Conservation (phyloP, 352 stramenopile genomes). For the Globisporangium yorkense region DNA sequence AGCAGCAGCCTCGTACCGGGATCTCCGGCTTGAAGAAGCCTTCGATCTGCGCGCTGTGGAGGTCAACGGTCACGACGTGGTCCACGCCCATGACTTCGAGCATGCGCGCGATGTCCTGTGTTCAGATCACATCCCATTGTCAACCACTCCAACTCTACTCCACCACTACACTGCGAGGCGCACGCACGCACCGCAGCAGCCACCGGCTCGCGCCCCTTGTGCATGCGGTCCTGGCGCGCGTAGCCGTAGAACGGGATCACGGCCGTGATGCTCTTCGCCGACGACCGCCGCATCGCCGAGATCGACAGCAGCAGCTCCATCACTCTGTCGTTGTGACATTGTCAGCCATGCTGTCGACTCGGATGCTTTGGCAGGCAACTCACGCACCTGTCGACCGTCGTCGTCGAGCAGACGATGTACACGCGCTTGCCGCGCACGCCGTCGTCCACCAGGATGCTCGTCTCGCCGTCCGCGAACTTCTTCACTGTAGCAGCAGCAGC, state of each 20-base stretch:
- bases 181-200: constrained; percentile 46
- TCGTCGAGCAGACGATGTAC: constrained; percentile 86
- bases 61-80: constrained; percentile 82
- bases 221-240: constrained; percentile 79
- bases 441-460: constrained; percentile 66
- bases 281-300: constrained; percentile 75
- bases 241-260: constrained; percentile 89
- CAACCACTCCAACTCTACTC: background rate
- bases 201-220: constrained; percentile 77
- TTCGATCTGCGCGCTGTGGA: constrained; percentile 87
- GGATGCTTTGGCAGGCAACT: no score
- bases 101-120: constrained; percentile 78
- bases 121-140: background rate
- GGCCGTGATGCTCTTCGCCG: constrained; percentile 81
- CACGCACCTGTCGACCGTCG: constrained; percentile 71
- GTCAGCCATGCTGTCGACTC: no score
- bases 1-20: constrained; percentile 24
- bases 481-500: constrained; percentile 26
- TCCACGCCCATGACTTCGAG: constrained; percentile 88
- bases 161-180: background rate
- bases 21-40: constrained; percentile 86
- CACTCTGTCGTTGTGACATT: constrained; percentile 23
- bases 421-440: constrained; percentile 77
- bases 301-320: constrained; percentile 86
- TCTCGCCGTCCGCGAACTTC: constrained; percentile 84